phyloP scores from a whole-genome alignment of 352 stramenopile genomes.

The Phytophthora hybrid region DNA sequence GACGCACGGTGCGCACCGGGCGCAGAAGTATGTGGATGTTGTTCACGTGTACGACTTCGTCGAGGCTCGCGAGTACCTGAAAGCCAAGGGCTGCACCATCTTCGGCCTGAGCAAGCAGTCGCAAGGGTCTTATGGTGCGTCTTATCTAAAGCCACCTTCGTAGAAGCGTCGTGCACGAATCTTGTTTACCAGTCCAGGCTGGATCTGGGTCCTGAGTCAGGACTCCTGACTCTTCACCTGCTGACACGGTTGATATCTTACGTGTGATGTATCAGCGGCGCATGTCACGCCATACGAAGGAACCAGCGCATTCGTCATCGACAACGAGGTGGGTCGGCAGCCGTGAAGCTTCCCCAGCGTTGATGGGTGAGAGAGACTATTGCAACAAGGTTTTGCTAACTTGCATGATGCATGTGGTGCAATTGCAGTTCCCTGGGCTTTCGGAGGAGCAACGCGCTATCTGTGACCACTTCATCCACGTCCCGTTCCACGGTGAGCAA shows the following conservation, averaged over 20 bases:
- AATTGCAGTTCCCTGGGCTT: slow-evolving; percentile 49
- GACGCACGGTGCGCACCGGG: slow-evolving; percentile 78
- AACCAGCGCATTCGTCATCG: slow-evolving; percentile 77
- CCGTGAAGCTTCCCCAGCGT: neutral
- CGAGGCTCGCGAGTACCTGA: slow-evolving; percentile 68
- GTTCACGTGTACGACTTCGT: slow-evolving; percentile 77
- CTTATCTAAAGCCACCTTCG: neutral
- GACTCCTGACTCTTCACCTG: slow-evolving; percentile 4
- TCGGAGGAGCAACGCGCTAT: slow-evolving; percentile 68
- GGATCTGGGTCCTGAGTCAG: neutral
- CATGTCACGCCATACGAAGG: slow-evolving; percentile 59
- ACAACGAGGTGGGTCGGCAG: slow-evolving; percentile 64
- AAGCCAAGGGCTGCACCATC: slow-evolving; percentile 64
- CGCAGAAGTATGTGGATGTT: slow-evolving; percentile 84
- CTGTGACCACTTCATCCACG: slow-evolving; percentile 74
- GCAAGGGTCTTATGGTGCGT: slow-evolving; percentile 40
- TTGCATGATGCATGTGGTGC: neutral
- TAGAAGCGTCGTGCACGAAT: slow-evolving; percentile 1
- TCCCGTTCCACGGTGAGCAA: slow-evolving; percentile 61
- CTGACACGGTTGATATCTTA: slow-evolving; percentile 14
- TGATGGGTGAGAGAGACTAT: slow-evolving; percentile 3
- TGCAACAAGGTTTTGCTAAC: neutral
- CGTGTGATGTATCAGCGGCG: slow-evolving; percentile 45
- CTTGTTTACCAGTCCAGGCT: neutral
- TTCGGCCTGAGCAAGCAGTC: slow-evolving; percentile 54